Evolutionary conservation across 768 basidiomycete genomes (phyloP), one percentile per base, ranked within the genome.

Genomic region (Royoungia palumana): DNA sequence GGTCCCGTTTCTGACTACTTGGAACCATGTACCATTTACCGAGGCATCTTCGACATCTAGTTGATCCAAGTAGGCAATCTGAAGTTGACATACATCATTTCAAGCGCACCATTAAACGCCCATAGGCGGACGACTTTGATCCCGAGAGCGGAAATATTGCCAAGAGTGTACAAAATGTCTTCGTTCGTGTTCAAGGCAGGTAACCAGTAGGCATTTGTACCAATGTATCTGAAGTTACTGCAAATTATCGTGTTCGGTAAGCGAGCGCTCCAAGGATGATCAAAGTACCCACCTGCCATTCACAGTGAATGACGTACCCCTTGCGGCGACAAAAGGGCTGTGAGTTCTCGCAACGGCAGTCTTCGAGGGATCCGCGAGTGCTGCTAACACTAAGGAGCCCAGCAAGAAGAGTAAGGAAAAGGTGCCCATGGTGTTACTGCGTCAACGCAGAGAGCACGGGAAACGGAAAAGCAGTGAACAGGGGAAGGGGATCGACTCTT

Each of bases 131-230:
- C 77, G 19, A 82, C 82, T 34, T 70, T 79, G 54, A 83, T 73
- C 8, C 80, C 81, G 12, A 70, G 62, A 3, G 74, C 72, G 12
- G 78, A 75, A 46, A 88, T 83, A 51, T 78, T 80, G 2, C 71
- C 73, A 30, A 88, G 62, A 4, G 83, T 81, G 41, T 70, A 58
- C 60, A 76, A 71, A 38, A 88, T 80, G 57, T 88, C 85, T 37
- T 70, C 61, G 40, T 76, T 63, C 22, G 70, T 62, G 58, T 83
- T 82, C 28, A 87, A 60, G 35, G 70, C 65, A 25, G 75, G 65
- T 28, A 88, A 58, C 86, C 85, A 88, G 66, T 86, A 86, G 2
- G 77, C 81, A 50, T 82, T 82, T 1, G 85, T 84, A 14, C 82
- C 79, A 11, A 75, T 60, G 48, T 72, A 79, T 35, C 56, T 54